Percentiles rank a stretch among this genome's conserved stretches.
These are phyloP conservation scores for Pythium pyrilobum DNA, from an alignment of 352 stramenopile species.

Conservation along the genomic window DNA sequence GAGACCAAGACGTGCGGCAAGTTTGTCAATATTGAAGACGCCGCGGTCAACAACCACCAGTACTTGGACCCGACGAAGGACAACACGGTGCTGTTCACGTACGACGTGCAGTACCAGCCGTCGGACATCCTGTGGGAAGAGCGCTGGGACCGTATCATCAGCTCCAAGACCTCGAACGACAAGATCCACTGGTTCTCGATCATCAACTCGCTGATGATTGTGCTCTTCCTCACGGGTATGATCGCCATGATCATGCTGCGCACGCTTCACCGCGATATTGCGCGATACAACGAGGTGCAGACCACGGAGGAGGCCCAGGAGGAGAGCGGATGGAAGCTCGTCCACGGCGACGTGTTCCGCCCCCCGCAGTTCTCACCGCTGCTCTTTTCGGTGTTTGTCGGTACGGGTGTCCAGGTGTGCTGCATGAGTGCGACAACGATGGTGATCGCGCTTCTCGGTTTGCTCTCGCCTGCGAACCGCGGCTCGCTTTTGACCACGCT, in stretches of 20 bases:
- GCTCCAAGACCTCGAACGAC: conserved; percentile 92
- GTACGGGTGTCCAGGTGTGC: conserved; percentile 95
- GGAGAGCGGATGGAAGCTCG: conserved; percentile 96
- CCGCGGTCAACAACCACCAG: conserved; percentile 77
- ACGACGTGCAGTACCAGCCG: conserved; percentile 97
- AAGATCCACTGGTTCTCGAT: conserved; percentile 99
- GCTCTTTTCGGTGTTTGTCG: conserved; percentile 94
- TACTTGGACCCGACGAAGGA: conserved; percentile 63
- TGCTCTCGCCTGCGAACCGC: conserved; percentile 96
- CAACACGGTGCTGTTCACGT: conserved; percentile 96
- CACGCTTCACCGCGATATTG: conserved; percentile 98
- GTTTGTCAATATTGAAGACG: conserved; percentile 85
- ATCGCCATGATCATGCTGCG: conserved; percentile 99
- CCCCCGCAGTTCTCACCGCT: conserved; percentile 91
- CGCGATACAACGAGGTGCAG: conserved; percentile 94
- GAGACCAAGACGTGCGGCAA: conserved; percentile 82
- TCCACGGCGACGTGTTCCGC: conserved; percentile 98
- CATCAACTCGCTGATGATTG: conserved; percentile 99
- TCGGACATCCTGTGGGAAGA: conserved; percentile 95
- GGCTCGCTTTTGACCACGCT: conserved; percentile 95
- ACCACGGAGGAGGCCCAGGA: conserved; percentile 93
- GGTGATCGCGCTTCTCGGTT: conserved; percentile 91
- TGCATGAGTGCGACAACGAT: conserved; percentile 94
- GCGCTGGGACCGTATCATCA: conserved; percentile 99
- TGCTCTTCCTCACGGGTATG: conserved; percentile 98